Evolutionary conservation across 2,329 filamentous ascomycete species (phyloP).

Genomic region (Cordyceps farinosa): DNA sequence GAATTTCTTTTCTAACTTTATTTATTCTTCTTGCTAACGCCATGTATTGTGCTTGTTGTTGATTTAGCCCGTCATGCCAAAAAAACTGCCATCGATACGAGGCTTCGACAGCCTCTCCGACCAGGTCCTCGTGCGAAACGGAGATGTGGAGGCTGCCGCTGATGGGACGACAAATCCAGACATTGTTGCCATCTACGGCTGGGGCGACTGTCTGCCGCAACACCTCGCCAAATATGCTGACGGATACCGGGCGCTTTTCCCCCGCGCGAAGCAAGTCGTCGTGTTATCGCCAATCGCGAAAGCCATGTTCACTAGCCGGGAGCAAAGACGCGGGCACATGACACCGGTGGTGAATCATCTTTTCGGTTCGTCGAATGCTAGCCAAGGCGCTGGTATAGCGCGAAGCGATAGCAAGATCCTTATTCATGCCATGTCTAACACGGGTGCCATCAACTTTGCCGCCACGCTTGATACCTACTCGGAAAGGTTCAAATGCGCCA

Average conservation of each 20-base stretch:
- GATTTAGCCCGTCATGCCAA: not conserved
- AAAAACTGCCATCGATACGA: constrained; percentile 30
- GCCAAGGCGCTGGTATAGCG: constrained; percentile 17
- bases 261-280: constrained; percentile 47
- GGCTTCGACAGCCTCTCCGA: constrained; percentile 46
- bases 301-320: constrained; percentile 42
- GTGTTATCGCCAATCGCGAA: constrained; percentile 48
- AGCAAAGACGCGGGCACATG: constrained; percentile 44
- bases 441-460: constrained; percentile 51
- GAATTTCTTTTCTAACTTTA: not conserved
- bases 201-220: constrained; percentile 54
- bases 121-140: constrained; percentile 44
- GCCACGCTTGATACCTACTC: constrained; percentile 47
- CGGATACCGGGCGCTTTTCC: constrained; percentile 49
- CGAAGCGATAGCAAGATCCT: constrained; percentile 34
- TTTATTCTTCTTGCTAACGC: not conserved
- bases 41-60: not conserved
- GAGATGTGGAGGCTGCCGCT: constrained; percentile 26
- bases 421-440: constrained; percentile 56
- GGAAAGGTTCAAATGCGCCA: constrained; percentile 32
- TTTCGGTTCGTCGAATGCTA: constrained; percentile 24
- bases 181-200: constrained; percentile 52
- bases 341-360: constrained; percentile 41
- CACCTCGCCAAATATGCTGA: constrained; percentile 54
- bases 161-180: constrained; percentile 34